phyloP scores from a whole-genome alignment of 2,329 filamentous ascomycete genomes.

The Aspergillus tubingensis region DNA sequence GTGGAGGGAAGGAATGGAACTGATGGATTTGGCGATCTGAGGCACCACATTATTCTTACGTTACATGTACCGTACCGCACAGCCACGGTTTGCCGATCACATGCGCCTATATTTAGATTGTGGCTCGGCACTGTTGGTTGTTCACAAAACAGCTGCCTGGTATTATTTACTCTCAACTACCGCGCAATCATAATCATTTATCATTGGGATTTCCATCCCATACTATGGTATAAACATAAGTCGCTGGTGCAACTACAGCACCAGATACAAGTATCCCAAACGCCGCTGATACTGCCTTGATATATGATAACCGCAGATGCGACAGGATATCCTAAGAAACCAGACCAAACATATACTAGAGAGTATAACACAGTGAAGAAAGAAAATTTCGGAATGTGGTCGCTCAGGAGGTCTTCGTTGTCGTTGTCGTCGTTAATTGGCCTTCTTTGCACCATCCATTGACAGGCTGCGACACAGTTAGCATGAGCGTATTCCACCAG shows the following conservation, averaged over 20 bases:
- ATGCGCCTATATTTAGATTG: neutral
- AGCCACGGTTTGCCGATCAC: neutral
- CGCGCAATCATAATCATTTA: conserved; percentile 2
- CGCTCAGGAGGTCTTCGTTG: neutral
- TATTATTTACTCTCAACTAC: neutral
- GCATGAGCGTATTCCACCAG: neutral
- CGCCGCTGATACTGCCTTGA: neutral
- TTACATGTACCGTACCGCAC: neutral
- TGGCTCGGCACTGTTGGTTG: neutral
- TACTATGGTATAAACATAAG: conserved; percentile 1
- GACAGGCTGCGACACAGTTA: conserved; percentile 37
- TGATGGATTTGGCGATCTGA: neutral
- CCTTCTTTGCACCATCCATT: conserved; percentile 49
- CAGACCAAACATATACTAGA: neutral
- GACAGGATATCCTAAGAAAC: neutral
- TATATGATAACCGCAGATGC: neutral
- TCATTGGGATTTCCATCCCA: neutral
- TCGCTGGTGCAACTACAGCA: neutral
- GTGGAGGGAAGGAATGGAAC: neutral
- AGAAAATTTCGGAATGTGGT: neutral
- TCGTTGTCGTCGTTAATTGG: conserved; percentile 23
- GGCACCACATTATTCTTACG: neutral
- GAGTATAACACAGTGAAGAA: neutral
- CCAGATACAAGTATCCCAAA: neutral
- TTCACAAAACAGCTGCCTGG: neutral